A percentile compares a stretch with the other conserved stretches of the same genome.
phyloP scores from a whole-genome alignment of 108 stramenopile species.

The Parietichytrium sp. region DNA sequence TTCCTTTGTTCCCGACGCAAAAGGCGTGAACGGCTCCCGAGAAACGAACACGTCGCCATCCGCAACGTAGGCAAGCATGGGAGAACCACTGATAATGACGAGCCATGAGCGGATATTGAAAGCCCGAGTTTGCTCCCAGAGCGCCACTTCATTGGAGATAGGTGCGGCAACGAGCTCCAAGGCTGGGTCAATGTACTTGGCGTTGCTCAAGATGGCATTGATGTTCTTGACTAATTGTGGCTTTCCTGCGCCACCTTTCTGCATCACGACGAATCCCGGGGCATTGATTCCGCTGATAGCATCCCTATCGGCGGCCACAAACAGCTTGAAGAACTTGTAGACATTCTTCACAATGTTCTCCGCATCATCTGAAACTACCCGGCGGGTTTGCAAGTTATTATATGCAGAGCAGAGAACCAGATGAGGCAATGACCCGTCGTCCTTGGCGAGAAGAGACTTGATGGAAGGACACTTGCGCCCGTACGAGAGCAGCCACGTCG shows the following conservation, averaged over 20 bases:
- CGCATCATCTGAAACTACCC: background rate
- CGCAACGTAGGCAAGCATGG: background rate
- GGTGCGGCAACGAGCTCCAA: background rate
- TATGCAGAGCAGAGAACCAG: conserved; percentile 13
- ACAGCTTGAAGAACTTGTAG: background rate
- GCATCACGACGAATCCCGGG: background rate
- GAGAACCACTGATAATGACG: conserved; percentile 4
- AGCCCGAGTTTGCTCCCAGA: background rate
- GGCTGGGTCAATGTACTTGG: background rate
- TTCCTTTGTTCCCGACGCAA: background rate
- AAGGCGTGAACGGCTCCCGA: background rate
- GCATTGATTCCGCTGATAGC: background rate
- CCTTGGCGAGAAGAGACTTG: background rate
- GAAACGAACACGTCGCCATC: background rate
- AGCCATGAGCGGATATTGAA: conserved; percentile 36
- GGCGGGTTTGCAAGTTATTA: background rate
- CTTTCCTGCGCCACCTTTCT: background rate
- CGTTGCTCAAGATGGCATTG: background rate
- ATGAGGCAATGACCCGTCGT: no score
- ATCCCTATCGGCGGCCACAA: background rate
- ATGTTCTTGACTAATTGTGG: background rate
- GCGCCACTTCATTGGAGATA: background rate
- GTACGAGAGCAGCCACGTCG: background rate
- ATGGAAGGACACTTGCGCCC: background rate
- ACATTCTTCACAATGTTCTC: background rate